phyloP scores from a whole-genome alignment of 2,329 filamentous ascomycete genomes.

The Cercospora zeae-maydis region DNA sequence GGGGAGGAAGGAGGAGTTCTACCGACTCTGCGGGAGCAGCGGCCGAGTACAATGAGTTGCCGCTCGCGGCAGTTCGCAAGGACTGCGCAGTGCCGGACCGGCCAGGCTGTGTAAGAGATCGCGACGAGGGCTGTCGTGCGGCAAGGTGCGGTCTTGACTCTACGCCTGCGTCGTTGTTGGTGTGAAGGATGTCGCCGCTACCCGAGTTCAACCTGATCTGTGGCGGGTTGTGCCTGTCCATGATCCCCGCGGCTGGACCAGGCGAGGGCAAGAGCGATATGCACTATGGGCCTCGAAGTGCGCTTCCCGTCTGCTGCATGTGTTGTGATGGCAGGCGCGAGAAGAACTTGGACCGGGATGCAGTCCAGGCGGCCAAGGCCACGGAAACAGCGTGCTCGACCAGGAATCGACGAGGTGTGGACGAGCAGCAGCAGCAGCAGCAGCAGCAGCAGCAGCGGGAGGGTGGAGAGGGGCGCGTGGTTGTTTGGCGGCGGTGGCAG shows the following conservation, averaged over 20 bases:
- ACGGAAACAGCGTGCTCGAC: not conserved
- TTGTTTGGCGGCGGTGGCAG: not conserved
- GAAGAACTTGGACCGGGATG: not conserved
- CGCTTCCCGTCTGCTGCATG: not conserved
- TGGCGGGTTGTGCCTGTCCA: conserved; percentile 41
- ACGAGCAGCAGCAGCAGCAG: not conserved
- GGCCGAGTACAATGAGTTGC: conserved; percentile 27
- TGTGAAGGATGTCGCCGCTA: conserved; percentile 50
- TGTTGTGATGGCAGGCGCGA: not conserved
- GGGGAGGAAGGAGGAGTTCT: conserved; percentile 51
- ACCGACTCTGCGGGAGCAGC: conserved; percentile 42
- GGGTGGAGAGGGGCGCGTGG: not conserved
- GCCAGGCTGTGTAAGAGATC: conserved; percentile 42
- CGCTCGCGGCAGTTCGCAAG: conserved; percentile 28
- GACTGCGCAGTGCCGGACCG: conserved; percentile 39
- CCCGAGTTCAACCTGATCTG: conserved; percentile 64
- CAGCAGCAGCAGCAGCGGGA: not conserved
- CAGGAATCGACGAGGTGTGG: not conserved
- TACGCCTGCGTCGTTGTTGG: conserved; percentile 27
- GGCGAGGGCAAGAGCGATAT: not conserved
- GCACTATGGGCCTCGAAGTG: not conserved
- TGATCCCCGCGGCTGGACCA: not conserved
- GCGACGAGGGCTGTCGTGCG: conserved; percentile 42
- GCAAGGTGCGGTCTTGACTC: conserved; percentile 36
- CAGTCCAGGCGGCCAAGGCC: not conserved